Evolutionary conservation across 169 alveolate species (phyloP).

Genomic region (Babesia ovis): DNA sequence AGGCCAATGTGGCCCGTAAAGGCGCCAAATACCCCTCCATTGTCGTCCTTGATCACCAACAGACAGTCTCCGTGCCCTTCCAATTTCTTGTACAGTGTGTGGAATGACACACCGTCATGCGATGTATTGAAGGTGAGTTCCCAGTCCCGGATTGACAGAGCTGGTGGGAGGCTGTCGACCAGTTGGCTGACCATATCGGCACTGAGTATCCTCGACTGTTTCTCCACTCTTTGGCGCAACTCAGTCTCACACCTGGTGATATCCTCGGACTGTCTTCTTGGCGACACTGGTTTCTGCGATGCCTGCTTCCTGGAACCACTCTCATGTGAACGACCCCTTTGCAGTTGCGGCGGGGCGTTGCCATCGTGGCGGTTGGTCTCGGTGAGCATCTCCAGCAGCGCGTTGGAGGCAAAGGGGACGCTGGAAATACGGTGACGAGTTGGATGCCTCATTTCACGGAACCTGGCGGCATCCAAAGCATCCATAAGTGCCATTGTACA

Average conservation of each 20-base stretch:
- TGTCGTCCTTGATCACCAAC: constrained; percentile 78
- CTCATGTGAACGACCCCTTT: constrained; percentile 1
- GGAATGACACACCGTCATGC: constrained; percentile 73
- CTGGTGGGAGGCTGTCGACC: constrained; percentile 71
- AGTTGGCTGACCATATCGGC: constrained; percentile 71
- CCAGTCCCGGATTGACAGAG: constrained; percentile 77
- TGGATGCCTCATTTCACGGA: neutral
- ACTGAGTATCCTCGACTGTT: constrained; percentile 40
- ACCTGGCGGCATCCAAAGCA: constrained; percentile 41
- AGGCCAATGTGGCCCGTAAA: constrained; percentile 77
- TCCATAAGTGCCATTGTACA: constrained; percentile 59
- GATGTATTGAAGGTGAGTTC: constrained; percentile 70
- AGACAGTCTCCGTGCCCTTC: constrained; percentile 78
- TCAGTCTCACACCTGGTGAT: constrained; percentile 7
- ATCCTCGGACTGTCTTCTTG: neutral
- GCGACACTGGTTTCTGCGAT: neutral
- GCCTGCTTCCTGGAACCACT: constrained; percentile 6
- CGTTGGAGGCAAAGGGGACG: constrained; percentile 56
- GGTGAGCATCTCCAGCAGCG: constrained; percentile 32
- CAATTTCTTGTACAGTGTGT: constrained; percentile 80
- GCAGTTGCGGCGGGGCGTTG: neutral
- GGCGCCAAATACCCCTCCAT: constrained; percentile 84
- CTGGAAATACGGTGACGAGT: constrained; percentile 33
- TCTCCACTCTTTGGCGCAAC: constrained; percentile 21
- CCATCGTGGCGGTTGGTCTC: neutral